phyloP scores from a whole-genome alignment of 140 eudicot genomes.

The Stevia rebaudiana region DNA sequence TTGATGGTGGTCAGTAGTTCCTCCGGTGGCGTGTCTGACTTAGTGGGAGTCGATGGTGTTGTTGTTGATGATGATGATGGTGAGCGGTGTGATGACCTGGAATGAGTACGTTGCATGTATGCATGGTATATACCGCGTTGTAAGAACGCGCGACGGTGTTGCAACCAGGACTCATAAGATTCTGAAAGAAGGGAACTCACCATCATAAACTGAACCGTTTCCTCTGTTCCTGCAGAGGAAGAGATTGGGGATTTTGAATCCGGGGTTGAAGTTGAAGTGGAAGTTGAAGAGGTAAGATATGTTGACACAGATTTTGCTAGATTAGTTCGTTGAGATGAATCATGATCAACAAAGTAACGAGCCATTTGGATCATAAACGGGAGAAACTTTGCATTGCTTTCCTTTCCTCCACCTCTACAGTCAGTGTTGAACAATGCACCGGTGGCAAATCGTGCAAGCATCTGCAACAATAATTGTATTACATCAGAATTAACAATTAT shows the following conservation, averaged over 20 bases:
- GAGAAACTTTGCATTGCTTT: constrained; percentile 89
- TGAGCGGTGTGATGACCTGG: constrained; percentile 48
- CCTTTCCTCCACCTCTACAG: constrained; percentile 95
- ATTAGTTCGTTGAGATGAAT: constrained; percentile 60
- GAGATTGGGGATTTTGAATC: constrained; percentile 53
- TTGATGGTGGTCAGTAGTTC: constrained; percentile 56
- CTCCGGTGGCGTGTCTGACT: constrained; percentile 28
- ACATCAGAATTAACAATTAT: not conserved
- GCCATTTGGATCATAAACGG: constrained; percentile 98
- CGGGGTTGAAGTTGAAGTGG: constrained; percentile 35
- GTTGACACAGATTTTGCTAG: constrained; percentile 55
- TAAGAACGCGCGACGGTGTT: constrained; percentile 76
- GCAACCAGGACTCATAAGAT: constrained; percentile 85
- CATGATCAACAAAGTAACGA: constrained; percentile 75
- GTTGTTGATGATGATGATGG: constrained; percentile 26
- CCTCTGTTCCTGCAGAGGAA: constrained; percentile 64
- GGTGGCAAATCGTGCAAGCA: constrained; percentile 98
- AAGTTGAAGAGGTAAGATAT: constrained; percentile 57
- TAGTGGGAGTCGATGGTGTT: constrained; percentile 20
- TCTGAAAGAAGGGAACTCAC: constrained; percentile 87
- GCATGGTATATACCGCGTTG: constrained; percentile 96
- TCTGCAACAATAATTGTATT: constrained; percentile 39
- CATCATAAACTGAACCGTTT: constrained; percentile 97
- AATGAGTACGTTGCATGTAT: constrained; percentile 81
- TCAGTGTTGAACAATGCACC: constrained; percentile 91